Percentiles rank a stretch among this genome's conserved stretches.
phyloP scores from a whole-genome alignment of 352 stramenopile genomes.

The Phytopythium cucurbitacearum region DNA sequence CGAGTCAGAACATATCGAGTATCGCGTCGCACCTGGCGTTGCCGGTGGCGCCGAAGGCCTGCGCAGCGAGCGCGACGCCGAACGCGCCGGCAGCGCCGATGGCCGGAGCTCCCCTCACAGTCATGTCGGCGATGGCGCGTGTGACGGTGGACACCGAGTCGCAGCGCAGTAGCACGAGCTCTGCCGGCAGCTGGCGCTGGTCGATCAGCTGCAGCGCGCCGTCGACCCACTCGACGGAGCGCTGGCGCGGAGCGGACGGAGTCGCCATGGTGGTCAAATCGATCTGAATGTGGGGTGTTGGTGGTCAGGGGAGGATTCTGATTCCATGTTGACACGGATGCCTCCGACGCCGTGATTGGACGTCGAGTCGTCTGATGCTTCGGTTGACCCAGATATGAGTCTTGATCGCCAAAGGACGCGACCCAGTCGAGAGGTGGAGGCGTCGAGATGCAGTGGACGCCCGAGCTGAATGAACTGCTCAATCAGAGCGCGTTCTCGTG shows the following conservation, averaged over 20 bases:
- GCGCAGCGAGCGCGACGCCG: conserved; percentile 71
- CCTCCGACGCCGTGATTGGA: conserved; percentile 1
- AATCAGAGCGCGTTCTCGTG: conserved; percentile 77
- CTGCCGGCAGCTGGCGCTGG: conserved; percentile 61
- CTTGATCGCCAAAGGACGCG: conserved; percentile 6
- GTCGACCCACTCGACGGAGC: conserved; percentile 65
- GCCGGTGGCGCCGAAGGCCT: conserved; percentile 27
- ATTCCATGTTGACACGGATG: conserved; percentile 2
- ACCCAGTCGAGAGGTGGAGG: conserved; percentile 2
- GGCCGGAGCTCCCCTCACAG: conserved; percentile 74
- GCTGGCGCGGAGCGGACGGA: conserved; percentile 38
- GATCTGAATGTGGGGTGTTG: neutral
- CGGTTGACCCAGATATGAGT: conserved; percentile 4
- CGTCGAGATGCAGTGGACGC: conserved; percentile 55
- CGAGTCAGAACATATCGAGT: neutral
- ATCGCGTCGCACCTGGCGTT: conserved; percentile 10
- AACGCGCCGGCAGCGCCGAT: conserved; percentile 85
- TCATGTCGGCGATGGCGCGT: conserved; percentile 61
- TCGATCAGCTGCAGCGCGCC: conserved; percentile 70
- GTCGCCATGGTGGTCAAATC: conserved; percentile 15
- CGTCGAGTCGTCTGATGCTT: neutral
- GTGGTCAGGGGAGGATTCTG: conserved; percentile 2
- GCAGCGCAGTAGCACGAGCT: conserved; percentile 66
- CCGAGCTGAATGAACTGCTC: conserved; percentile 52
- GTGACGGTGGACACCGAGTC: conserved; percentile 57